Evolutionary conservation across 176 grass and related monocot species (phyloP).

Genomic region (Bonia amplexicaulis): DNA sequence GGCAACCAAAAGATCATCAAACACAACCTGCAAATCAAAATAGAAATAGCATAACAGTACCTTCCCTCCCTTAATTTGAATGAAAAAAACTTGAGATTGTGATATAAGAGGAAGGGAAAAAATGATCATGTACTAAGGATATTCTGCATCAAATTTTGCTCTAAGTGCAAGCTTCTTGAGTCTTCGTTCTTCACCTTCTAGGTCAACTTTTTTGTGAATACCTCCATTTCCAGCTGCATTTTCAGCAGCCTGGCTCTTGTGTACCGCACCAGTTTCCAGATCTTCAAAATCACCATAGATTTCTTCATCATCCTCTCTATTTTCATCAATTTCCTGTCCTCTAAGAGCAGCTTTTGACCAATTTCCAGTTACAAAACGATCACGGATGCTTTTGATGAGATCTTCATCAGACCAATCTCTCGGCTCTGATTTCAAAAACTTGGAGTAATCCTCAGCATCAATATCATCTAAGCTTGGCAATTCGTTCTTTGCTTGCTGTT

Average conservation of each 20-base stretch:
- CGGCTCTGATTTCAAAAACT: constrained; percentile 53
- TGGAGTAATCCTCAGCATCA: constrained; percentile 81
- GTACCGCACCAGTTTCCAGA: constrained; percentile 81
- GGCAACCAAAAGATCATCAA: constrained; percentile 17
- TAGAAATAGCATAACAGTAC: constrained; percentile 1
- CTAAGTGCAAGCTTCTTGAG: constrained; percentile 81
- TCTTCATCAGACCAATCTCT: constrained; percentile 80
- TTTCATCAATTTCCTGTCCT: constrained; percentile 50
- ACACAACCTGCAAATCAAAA: background rate
- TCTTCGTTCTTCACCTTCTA: constrained; percentile 64
- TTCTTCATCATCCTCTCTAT: constrained; percentile 56
- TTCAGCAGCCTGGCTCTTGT: constrained; percentile 32
- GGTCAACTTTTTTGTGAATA: constrained; percentile 32
- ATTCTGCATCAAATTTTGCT: constrained; percentile 88
- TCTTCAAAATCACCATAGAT: constrained; percentile 91
- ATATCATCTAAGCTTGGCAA: constrained; percentile 49
- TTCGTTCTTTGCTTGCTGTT: constrained; percentile 51
- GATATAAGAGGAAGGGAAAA: constrained; percentile 14
- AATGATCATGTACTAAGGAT: constrained; percentile 50
- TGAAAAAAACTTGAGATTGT: background rate
- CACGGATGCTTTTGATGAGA: constrained; percentile 63
- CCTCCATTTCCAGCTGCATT: constrained; percentile 25
- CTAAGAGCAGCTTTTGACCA: constrained; percentile 93
- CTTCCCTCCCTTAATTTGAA: background rate
- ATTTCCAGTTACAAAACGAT: constrained; percentile 91